Evolutionary conservation across 805 yeast species (phyloP).

Genomic region (Lachancea meyersii): DNA sequence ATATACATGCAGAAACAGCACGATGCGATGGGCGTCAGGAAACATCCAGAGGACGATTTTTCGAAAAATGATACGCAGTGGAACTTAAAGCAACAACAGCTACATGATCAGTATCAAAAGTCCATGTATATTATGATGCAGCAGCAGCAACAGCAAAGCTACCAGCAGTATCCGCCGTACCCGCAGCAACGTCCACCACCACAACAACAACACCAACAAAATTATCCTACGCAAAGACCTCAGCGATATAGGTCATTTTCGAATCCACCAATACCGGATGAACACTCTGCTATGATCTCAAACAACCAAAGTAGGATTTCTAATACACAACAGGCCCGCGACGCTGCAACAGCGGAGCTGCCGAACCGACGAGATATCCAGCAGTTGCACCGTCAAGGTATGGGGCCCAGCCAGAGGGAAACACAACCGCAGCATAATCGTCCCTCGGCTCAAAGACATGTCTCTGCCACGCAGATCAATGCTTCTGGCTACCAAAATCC

Average conservation of each 20-base stretch:
- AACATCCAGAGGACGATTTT: constrained; percentile 3
- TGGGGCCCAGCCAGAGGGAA: not conserved
- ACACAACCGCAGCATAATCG: not conserved
- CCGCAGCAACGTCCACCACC: constrained; percentile 1
- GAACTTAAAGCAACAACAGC: constrained; percentile 3
- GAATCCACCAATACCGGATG: not conserved
- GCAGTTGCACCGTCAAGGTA: not conserved
- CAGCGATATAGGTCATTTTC: not conserved
- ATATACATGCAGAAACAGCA: constrained; percentile 6
- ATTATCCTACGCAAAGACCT: not conserved
- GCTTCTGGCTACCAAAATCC: not conserved
- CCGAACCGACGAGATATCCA: not conserved
- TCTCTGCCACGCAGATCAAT: not conserved
- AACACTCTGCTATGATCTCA: not conserved
- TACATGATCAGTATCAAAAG: constrained; percentile 6
- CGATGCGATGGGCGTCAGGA: constrained; percentile 1
- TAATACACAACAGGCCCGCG: not conserved
- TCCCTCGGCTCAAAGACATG: not conserved
- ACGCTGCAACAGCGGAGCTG: too few species aligned
- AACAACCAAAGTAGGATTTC: not conserved
- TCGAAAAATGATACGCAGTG: not conserved
- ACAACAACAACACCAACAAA: constrained; percentile 1
- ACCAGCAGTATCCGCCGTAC: constrained; percentile 12
- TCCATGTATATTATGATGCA: constrained; percentile 4
- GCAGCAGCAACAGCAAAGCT: constrained; percentile 6